Percentiles rank a stretch among this genome's conserved stretches.
Evolutionary conservation across 2,329 filamentous ascomycete genomes (phyloP).

Genomic region (Penicillium carneum): DNA sequence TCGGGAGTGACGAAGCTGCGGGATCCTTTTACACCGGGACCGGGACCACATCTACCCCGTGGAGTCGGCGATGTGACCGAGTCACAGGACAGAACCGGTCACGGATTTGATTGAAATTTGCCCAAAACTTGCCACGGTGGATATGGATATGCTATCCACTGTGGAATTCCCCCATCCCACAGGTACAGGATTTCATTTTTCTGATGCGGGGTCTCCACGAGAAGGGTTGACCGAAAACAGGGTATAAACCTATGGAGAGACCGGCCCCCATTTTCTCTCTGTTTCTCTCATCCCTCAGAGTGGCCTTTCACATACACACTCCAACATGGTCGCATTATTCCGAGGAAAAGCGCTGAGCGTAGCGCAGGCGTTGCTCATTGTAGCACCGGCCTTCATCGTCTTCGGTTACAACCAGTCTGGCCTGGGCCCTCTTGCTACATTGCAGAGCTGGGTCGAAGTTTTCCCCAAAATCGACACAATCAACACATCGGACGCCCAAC

Average conservation of each 20-base stretch:
- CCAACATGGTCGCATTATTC: conserved; percentile 21
- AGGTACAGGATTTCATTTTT: neutral
- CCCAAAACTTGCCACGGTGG: conserved; percentile 2
- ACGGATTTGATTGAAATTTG: neutral
- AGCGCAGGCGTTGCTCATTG: conserved; percentile 45
- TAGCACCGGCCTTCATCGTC: conserved; percentile 34
- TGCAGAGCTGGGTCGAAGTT: conserved; percentile 31
- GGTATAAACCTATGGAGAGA: conserved; percentile 15
- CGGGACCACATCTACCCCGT: conserved; percentile 13
- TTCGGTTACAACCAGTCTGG: conserved; percentile 39
- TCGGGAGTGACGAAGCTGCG: conserved; percentile 13
- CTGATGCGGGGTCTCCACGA: conserved; percentile 31
- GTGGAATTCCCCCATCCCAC: conserved; percentile 7
- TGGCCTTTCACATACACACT: conserved; percentile 4
- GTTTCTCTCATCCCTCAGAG: conserved; percentile 8
- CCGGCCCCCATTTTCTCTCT: neutral
- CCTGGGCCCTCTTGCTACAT: conserved; percentile 29
- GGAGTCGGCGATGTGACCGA: conserved; percentile 19
- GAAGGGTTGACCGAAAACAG: neutral
- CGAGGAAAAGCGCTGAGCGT: conserved; percentile 29
- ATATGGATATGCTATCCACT: neutral
- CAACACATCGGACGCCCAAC: conserved; percentile 34
- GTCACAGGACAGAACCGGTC: conserved; percentile 5
- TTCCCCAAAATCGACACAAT: conserved; percentile 53
- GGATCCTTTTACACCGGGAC: neutral